Base-by-base conservation (phyloP, 2,329 filamentous ascomycete genomes). In the Neopestalotiopsis sp. region DNA sequence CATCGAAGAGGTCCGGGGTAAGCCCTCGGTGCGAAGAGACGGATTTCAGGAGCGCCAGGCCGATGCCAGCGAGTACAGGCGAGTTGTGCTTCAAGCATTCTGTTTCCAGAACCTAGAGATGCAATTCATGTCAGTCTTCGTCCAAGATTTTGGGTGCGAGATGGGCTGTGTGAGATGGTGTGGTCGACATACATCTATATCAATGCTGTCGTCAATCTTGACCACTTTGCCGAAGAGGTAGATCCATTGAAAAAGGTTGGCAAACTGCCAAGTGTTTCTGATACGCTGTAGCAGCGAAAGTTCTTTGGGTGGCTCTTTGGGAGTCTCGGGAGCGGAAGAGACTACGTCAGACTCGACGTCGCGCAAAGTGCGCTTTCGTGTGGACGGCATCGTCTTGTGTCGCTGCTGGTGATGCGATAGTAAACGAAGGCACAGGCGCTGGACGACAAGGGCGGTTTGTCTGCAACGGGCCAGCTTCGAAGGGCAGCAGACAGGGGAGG, bases 211-310 rank as follows among this genome's bases (percentile, higher is more conserved):
- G 75, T 96, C 92, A 73, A 98, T 93, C 83, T 97, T 98, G 79
- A 97, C 91, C 58, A 91, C 91, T 75, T 92, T 91, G 71, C 95
- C 95, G 80, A 99, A 99, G 56, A 95, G 89, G 79, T 91, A 93
- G 70, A 98, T 93, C 88, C 94, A 99, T 82, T 99, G 95, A 82
- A 92, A 94, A 7, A 98, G 84, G 76, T 94, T 95, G 70, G 95
- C 94, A 81, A 98, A 98, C 80, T 98, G 93, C 95, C 95, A 98
- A 87, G 93, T 94, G 78, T 93, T 96, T 71, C 95, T 90, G 73
- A 98, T 88, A 72, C 86, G 90, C 69, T 89, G 83, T 34, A 97
- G 84, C 67, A 90, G 74, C 4, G 82, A 78, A 1, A 75, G 73
- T 69, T 80, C 77, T 28, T 77, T 74, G 59, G 45, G 45, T 7